Percentiles rank a stretch among this genome's conserved stretches.
phyloP scores from a whole-genome alignment of 2,329 filamentous ascomycete species.

The Verticillium nubilum region DNA sequence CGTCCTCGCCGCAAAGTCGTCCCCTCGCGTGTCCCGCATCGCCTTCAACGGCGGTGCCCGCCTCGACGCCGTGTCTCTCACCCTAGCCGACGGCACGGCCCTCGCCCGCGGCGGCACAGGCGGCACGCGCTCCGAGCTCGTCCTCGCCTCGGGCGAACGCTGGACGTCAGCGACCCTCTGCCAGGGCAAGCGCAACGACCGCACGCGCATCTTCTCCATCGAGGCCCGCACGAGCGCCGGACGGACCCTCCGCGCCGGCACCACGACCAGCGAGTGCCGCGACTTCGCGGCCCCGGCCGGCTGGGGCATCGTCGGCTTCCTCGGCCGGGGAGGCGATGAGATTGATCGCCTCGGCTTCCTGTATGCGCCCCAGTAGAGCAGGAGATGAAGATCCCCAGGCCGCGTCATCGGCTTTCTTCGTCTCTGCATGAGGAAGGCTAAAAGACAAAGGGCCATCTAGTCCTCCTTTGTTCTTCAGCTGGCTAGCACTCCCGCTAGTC shows the following conservation, averaged over 20 bases:
- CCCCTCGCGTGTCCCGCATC: slow-evolving; percentile 30
- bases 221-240: slow-evolving; percentile 45
- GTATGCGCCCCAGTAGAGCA: slow-evolving; percentile 33
- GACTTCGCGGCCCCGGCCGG: slow-evolving; percentile 39
- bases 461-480: background rate
- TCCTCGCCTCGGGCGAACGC: slow-evolving; percentile 39
- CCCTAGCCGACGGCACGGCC: slow-evolving; percentile 39
- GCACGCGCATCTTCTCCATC: slow-evolving; percentile 52
- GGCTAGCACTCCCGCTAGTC: background rate
- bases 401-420: background rate
- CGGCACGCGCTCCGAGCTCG: slow-evolving; percentile 35
- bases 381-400: background rate
- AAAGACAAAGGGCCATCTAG: no score
- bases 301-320: slow-evolving; percentile 48
- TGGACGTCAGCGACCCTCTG: slow-evolving; percentile 45
- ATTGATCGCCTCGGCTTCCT: slow-evolving; percentile 48
- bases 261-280: slow-evolving; percentile 38
- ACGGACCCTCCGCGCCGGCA: slow-evolving; percentile 37
- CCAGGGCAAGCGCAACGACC: slow-evolving; percentile 35
- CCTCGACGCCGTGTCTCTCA: slow-evolving; percentile 44
- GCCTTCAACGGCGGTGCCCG: slow-evolving; percentile 41
- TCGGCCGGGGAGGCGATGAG: slow-evolving; percentile 47
- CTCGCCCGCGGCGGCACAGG: slow-evolving; percentile 50
- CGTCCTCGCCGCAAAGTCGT: slow-evolving; percentile 23
- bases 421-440: no score